phyloP scores from a whole-genome alignment of 2,329 filamentous ascomycete genomes.

The Polytolypa hystricis region DNA sequence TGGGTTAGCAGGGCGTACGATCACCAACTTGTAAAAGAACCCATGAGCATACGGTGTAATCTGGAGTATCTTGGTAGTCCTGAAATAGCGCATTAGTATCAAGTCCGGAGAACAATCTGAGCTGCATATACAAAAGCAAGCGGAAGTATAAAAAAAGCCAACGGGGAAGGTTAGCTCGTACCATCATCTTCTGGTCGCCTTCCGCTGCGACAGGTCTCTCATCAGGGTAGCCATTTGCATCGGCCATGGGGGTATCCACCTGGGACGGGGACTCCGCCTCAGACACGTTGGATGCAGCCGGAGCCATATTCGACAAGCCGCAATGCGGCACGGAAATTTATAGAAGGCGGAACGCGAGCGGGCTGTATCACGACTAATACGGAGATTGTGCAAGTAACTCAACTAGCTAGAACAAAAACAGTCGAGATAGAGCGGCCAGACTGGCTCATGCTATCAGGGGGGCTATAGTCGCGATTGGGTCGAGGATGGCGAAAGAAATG shows the following conservation, averaged over 20 bases:
- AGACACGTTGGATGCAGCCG: slow-evolving; percentile 21
- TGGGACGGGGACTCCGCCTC: slow-evolving; percentile 33
- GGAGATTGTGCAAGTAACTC: too few relatives aligned
- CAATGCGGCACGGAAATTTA: slow-evolving; percentile 1
- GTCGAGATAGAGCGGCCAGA: too few relatives aligned
- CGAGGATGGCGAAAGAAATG: slow-evolving; percentile 6
- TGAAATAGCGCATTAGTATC: slow-evolving; percentile 19
- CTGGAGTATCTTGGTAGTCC: slow-evolving; percentile 48
- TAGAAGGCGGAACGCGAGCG: slow-evolving; percentile 2
- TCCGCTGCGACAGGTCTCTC: slow-evolving; percentile 26
- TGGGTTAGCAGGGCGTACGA: too few relatives aligned
- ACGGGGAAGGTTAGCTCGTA: slow-evolving; percentile 17
- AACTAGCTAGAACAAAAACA: too few relatives aligned
- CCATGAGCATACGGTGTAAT: slow-evolving; percentile 43
- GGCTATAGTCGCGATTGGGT: too few relatives aligned
- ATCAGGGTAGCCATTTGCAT: slow-evolving; percentile 27
- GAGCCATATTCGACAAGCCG: slow-evolving; percentile 27
- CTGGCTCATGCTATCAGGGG: slow-evolving; percentile 1
- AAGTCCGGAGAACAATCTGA: too few relatives aligned
- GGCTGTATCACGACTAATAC: too few relatives aligned
- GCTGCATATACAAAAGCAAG: slow-evolving; percentile 3
- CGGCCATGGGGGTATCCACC: slow-evolving; percentile 38
- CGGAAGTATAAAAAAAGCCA: slow-evolving; percentile 2
- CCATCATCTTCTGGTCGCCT: slow-evolving; percentile 29
- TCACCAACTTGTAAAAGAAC: too few relatives aligned